These are phyloP conservation scores for Elsinoe perseae DNA, from an alignment of 2,329 filamentous ascomycete genomes.

Conservation along the genomic window DNA sequence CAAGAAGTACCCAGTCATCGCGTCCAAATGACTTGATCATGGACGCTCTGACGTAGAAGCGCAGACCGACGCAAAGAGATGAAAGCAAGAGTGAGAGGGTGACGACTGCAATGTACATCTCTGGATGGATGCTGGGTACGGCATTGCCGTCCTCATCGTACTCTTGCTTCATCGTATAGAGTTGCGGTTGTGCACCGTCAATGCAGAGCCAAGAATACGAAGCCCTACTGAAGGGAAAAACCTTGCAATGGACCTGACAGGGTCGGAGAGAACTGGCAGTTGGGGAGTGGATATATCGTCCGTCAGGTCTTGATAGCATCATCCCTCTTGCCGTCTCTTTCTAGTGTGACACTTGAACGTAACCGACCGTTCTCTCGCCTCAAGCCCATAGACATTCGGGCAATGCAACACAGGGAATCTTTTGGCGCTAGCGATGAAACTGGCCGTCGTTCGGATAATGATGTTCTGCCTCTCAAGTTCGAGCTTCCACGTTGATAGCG, in stretches of 20 bases:
- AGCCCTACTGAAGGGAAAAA: background rate
- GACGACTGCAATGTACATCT: conserved; percentile 4
- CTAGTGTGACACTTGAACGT: background rate
- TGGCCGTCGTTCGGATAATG: background rate
- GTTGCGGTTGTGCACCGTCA: background rate
- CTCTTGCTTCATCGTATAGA: background rate
- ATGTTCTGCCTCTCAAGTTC: background rate
- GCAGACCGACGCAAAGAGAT: conserved; percentile 15
- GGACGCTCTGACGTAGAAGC: conserved; percentile 34
- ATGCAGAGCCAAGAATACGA: background rate
- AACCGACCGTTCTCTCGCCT: background rate
- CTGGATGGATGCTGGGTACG: background rate
- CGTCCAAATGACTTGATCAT: conserved; percentile 37
- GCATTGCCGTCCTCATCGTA: background rate
- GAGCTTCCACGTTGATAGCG: background rate
- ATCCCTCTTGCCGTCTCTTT: background rate
- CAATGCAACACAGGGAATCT: background rate
- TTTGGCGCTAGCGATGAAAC: background rate
- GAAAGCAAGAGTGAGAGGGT: background rate
- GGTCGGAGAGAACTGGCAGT: background rate
- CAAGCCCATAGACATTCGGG: background rate
- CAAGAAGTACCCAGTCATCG: conserved; percentile 37
- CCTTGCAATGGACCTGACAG: background rate
- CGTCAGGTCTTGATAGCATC: background rate
- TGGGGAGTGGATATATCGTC: background rate